Base-by-base conservation (phyloP, 257 asterid genomes). In the Asclepias syriaca region DNA sequence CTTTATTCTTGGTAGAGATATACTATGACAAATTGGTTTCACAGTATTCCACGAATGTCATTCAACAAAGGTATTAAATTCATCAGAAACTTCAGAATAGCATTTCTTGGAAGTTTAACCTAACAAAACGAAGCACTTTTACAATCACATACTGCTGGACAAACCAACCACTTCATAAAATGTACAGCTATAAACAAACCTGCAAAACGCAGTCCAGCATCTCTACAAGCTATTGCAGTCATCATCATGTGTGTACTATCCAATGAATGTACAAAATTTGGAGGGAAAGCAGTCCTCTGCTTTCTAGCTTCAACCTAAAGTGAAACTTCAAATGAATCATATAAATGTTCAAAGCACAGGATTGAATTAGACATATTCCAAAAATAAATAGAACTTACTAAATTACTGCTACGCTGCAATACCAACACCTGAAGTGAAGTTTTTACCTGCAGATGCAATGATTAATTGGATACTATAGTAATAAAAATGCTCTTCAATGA, bases 181-280 rank as follows among this genome's bases (percentile, higher is more conserved):
- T 7, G 49, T 68, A 68, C 24, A 49, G 29, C 10, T 32, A 40
- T 40, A 14, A 46, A n/a, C n/a, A n/a, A n/a, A 93, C 97, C 98
- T 82, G 97, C 98, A 75, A 94, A 94, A 32, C 81, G 87, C 69
- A 89, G 81, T 63, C 98, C 95, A 71, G 91, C 89, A 81, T 91
- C 90, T 77, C 92, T 91, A 78, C 97, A 89, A 75, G 97, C 97
- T 64, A 91, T 74, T n/a, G 96, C 98, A 39, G 98, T 94, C 98
- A 94, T 91, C 98, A 94, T 94, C 98, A 89, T 91, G 83, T 91
- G 97, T 3, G 97, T 83, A 69, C 97, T 96, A 85, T 94, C 97
- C 61, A 94, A 81, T 43, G 97, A 89, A 84, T 94, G 97, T 77
- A 94, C 97, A 71, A 94, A 91, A 85, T 91, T 91, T 46, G 98